Base-by-base conservation (phyloP, 768 basidiomycete genomes). In the Rhodotorula sphaerocarpa region DNA sequence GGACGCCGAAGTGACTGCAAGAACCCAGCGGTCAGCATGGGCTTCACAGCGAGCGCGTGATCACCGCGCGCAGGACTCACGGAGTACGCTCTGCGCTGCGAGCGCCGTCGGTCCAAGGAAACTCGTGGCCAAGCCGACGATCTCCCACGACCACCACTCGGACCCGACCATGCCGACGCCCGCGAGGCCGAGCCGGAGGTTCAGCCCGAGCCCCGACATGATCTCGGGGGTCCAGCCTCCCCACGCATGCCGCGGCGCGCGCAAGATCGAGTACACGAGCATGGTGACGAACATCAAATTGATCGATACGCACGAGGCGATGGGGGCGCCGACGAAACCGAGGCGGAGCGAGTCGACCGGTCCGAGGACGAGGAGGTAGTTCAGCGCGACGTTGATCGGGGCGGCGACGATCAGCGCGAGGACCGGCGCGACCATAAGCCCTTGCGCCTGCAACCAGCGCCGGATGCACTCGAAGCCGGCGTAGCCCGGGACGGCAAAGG, bases 141-240 rank as follows among this genome's bases (percentile, higher is more conserved):
- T 80, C 75, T 95, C 91, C 93, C 93, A 93, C 43, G 86, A 85
- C 90, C 92, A 96, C 93, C 92, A 97, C 75, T 95, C 93, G 6
- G 83, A 84, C 2, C 88, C 88, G 6, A 83, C 85, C 74, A 90
- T 89, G 1, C 84, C 84, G 80, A 64, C 45, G 15, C 93, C 91
- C 15, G 87, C 87, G 6, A 92, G 70, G 0, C 92, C 89, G 0
- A 97, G 79, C 46, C 81, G 82, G 9, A 85, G 78, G 45, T 96
- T 74, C 12, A 86, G 75, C 1, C 85, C 82, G 25, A 90, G 79
- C 58, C 79, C 80, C 5, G 80, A 82, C 74, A 90, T 86, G 70
- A 82, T 82, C 12, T 82, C 79, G 48, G 79, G 75, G 0, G 80
- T 80, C 34, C 88, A 71, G 0, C 88, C 90, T 63, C 86, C 80